Percentiles rank a stretch among this genome's conserved stretches.
Evolutionary conservation across 2,329 filamentous ascomycete species (phyloP).

Genomic region (Hymenoscyphus linearis): DNA sequence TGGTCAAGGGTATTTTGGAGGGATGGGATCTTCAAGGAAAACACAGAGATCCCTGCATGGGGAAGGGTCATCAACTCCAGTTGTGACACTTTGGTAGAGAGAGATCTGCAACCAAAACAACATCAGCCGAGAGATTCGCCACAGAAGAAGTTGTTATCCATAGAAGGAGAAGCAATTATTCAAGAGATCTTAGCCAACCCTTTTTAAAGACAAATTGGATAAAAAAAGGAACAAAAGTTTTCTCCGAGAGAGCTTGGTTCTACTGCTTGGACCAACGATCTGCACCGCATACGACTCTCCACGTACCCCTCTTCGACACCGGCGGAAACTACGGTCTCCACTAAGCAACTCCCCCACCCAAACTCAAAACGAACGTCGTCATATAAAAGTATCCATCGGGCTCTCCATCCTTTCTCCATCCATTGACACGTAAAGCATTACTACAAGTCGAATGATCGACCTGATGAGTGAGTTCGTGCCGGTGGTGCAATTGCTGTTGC

Average conservation of each 20-base stretch:
- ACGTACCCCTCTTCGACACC: too few relatives aligned
- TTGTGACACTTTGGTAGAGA: background rate
- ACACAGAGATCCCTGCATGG: background rate
- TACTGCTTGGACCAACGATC: background rate
- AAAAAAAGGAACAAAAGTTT: background rate
- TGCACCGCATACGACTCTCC: too few relatives aligned
- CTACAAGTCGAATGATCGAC: background rate
- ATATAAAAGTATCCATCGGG: background rate
- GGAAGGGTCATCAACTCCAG: background rate
- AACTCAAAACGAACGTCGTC: constrained; percentile 4
- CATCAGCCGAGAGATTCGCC: background rate
- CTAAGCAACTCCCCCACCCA: background rate
- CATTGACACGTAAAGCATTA: background rate
- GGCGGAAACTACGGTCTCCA: background rate
- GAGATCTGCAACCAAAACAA: background rate
- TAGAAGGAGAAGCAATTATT: background rate
- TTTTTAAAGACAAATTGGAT: too few relatives aligned
- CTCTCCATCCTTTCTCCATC: background rate
- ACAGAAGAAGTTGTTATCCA: too few relatives aligned
- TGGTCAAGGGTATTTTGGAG: background rate
- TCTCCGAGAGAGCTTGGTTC: background rate
- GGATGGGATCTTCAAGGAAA: background rate
- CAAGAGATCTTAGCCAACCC: background rate
- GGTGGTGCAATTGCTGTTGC: background rate
- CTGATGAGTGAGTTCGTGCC: background rate